These are phyloP conservation scores for Dispira simplex DNA, from an alignment of 192 early-diverging fungal genomes.

Conservation along the genomic window DNA sequence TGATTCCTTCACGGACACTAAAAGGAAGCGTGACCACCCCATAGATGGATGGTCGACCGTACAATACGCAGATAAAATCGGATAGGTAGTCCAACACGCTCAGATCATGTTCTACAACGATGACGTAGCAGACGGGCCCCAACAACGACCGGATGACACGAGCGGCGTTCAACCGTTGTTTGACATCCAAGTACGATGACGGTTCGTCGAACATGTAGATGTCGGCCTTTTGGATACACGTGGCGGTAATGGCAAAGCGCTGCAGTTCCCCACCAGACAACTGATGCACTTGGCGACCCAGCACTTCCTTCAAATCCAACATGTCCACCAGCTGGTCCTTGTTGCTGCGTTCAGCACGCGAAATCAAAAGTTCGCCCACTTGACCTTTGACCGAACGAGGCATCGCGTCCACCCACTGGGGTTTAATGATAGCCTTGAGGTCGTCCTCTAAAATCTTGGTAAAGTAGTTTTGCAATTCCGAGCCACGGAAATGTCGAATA, in stretches of 20 bases:
- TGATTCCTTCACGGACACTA: slow-evolving; percentile 96
- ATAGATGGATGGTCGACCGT: slow-evolving; percentile 91
- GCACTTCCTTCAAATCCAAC: slow-evolving; percentile 64
- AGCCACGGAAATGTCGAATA: slow-evolving; percentile 89
- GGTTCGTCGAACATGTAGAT: slow-evolving; percentile 99
- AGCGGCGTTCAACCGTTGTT: slow-evolving; percentile 96
- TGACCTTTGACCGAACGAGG: slow-evolving; percentile 63
- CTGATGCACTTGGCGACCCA: slow-evolving; percentile 68
- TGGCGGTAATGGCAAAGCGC: slow-evolving; percentile 88
- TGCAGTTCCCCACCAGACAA: slow-evolving; percentile 96
- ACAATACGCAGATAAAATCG: slow-evolving; percentile 96
- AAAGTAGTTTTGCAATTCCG: slow-evolving; percentile 97
- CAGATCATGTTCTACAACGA: slow-evolving; percentile 99
- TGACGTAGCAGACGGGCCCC: slow-evolving; percentile 60
- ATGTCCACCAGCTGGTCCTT: slow-evolving; percentile 50
- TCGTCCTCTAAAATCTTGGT: slow-evolving; percentile 96
- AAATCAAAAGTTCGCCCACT: slow-evolving; percentile 55
- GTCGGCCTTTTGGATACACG: slow-evolving; percentile 68
- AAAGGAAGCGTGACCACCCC: slow-evolving; percentile 96
- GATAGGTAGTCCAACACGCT: slow-evolving; percentile 94
- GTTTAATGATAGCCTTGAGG: slow-evolving; percentile 87
- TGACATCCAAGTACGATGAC: slow-evolving; percentile 94
- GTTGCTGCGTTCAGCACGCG: slow-evolving; percentile 61
- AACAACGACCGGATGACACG: slow-evolving; percentile 77
- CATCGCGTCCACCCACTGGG: slow-evolving; percentile 89